Evolutionary conservation across 2,329 filamentous ascomycete species (phyloP).

Genomic region (Coniochaeta pulveracea): DNA sequence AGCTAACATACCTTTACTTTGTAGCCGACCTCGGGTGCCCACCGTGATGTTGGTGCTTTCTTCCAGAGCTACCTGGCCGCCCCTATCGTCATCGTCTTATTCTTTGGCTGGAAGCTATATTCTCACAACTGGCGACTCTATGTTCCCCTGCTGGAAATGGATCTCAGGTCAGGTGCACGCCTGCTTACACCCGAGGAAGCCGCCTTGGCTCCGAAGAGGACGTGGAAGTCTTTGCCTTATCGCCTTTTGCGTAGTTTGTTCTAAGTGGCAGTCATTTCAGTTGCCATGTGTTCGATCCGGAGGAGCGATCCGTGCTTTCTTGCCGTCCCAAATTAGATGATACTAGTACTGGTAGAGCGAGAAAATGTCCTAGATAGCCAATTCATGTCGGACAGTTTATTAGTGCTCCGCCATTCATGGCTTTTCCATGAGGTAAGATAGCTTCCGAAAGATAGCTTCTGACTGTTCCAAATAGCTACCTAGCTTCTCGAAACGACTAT

Average conservation of each 20-base stretch:
- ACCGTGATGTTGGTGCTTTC: slow-evolving; percentile 34
- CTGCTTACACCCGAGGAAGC: slow-evolving; percentile 38
- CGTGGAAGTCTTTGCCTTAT: slow-evolving; percentile 22
- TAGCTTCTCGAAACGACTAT: no score
- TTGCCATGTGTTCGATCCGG: neutral
- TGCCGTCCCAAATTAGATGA: no score
- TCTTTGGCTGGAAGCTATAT: slow-evolving; percentile 55
- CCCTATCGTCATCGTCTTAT: slow-evolving; percentile 44
- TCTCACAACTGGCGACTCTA: slow-evolving; percentile 41
- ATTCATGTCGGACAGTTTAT: no score
- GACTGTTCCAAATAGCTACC: no score
- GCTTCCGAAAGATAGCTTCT: no score
- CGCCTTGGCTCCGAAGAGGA: slow-evolving; percentile 18
- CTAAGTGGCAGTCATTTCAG: slow-evolving; percentile 12
- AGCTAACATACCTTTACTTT: slow-evolving; percentile 8
- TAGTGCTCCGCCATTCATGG: no score
- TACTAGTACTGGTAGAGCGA: no score
- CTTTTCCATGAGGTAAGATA: no score
- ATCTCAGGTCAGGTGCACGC: slow-evolving; percentile 47
- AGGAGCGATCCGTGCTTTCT: no score
- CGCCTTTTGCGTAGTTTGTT: slow-evolving; percentile 23
- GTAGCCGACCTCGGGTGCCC: slow-evolving; percentile 21
- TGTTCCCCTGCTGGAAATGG: slow-evolving; percentile 46
- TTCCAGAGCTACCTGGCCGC: slow-evolving; percentile 48
- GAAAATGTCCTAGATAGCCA: no score